Base-by-base conservation (phyloP, 106 monocot genomes). In the Iris macrosiphon region DNA sequence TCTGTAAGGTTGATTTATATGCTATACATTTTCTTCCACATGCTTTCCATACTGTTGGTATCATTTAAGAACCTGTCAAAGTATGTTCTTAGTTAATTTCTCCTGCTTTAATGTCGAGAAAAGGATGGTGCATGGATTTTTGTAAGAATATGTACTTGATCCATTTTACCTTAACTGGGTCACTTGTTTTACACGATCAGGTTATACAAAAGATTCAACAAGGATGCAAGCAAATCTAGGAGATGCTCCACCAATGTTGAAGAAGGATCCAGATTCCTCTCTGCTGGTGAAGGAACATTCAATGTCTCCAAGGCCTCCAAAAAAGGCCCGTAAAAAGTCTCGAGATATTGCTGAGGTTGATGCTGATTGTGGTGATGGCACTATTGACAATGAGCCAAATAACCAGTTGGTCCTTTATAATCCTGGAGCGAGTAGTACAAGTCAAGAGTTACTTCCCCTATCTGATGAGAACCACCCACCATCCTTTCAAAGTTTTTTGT, bases 401-500 rank as follows among this genome's bases (percentile, higher is more conserved):
- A 40, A 56, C 17, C 37, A 56, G 11, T 24, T 56, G 39, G 56
- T 56, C 6, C 55, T 55, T 37, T 55, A 55, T 22, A 55, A 55
- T 38, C 55, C 55, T 55, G 21, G 19, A 45, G 16, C 54, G 16
- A 55, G 9, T 45, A 66, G 54, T 57, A 47, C 56, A 45, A 32
- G 14, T 40, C 43, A 37, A 57, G 65, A 83, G 29, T 33, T 27
- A 40, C 40, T 35, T 33, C 55, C 49, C 23, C 12, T n/a, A 10
- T 16, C 60, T 60, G 68, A 55, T 57, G 54, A 50, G 3, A 65
- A 55, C 43, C 27, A 45, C 27, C 2, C 58, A 33, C 7, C 34
- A 23, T 48, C 69, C 22, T 33, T 54, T 12, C 70, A 48, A 37
- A 76, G 50, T 39, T 26, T 49, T 26, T 6, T 51, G 25, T 13